Percentiles rank a stretch among this genome's conserved stretches.
Evolutionary conservation across 306 rosid genomes (phyloP).

Genomic region (Sechiopsis laciniata): DNA sequence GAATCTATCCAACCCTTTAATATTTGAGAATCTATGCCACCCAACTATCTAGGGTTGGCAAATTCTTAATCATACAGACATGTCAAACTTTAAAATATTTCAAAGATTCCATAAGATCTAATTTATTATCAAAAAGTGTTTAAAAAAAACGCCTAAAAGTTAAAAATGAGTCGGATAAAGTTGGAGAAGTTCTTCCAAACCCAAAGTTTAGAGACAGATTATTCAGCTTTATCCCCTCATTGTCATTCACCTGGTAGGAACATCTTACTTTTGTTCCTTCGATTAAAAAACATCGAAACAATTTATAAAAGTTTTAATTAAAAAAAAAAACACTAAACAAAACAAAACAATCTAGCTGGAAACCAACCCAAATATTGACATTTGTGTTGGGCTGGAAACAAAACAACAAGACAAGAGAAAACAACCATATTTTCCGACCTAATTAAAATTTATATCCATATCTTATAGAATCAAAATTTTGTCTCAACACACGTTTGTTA

Average conservation of each 20-base stretch:
- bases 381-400: constrained; percentile 2
- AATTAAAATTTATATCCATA: background rate
- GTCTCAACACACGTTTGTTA: too few relatives aligned
- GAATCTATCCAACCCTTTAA: background rate
- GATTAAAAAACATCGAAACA: background rate
- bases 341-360: background rate
- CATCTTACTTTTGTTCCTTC: constrained; percentile 1
- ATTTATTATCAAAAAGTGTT: background rate
- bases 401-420: background rate
- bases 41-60: background rate
- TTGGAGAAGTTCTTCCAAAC: background rate
- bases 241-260: background rate
- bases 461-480: background rate
- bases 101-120: constrained; percentile 11
- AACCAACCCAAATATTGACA: background rate
- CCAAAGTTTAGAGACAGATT: background rate
- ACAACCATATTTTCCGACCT: background rate
- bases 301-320: too few relatives aligned
- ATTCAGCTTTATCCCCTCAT: constrained; percentile 8
- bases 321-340: background rate
- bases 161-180: background rate
- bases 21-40: background rate
- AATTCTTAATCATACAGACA: background rate
- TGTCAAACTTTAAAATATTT: background rate
- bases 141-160: background rate